These are phyloP conservation scores for Elaeagnus macrophylla DNA, from an alignment of 306 rosid genomes.

Conservation along the genomic window DNA sequence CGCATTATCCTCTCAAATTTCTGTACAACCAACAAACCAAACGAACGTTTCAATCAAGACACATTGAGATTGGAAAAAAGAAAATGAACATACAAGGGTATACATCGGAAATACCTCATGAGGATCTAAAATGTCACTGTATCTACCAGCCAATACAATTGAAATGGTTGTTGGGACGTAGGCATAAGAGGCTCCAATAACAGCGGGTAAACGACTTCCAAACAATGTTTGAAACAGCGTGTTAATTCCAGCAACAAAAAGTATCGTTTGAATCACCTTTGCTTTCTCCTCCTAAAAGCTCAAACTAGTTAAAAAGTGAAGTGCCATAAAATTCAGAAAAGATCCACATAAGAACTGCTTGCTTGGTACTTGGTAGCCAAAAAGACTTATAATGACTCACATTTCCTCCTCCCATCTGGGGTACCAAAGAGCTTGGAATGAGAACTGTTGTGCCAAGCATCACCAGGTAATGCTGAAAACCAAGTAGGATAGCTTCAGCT, in stretches of 20 bases:
- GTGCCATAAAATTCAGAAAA: background rate
- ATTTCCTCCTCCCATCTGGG: slow-evolving; percentile 98
- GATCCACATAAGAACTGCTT: slow-evolving; percentile 9
- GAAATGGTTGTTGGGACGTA: slow-evolving; percentile 93
- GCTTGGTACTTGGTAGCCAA: background rate
- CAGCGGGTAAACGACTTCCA: slow-evolving; percentile 93
- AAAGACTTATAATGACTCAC: slow-evolving; percentile 33
- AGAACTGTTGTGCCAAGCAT: slow-evolving; percentile 98
- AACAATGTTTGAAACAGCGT: slow-evolving; percentile 67
- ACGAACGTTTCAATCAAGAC: slow-evolving; percentile 7
- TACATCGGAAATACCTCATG: slow-evolving; percentile 50
- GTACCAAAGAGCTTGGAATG: slow-evolving; percentile 79
- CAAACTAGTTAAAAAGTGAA: slow-evolving; percentile 19
- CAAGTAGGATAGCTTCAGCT: slow-evolving; percentile 97
- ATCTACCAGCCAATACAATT: slow-evolving; percentile 81
- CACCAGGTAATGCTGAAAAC: slow-evolving; percentile 95
- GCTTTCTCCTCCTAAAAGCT: slow-evolving; percentile 78
- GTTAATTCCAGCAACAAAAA: slow-evolving; percentile 83
- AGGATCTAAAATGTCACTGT: slow-evolving; percentile 68
- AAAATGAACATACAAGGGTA: slow-evolving; percentile 8
- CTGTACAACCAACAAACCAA: slow-evolving; percentile 33
- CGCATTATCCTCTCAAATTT: slow-evolving; percentile 89
- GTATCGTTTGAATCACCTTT: slow-evolving; percentile 76
- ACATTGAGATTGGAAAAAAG: background rate
- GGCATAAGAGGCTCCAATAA: slow-evolving; percentile 79